Evolutionary conservation across 2,329 filamentous ascomycete species (phyloP).

Genomic region (Ophiostoma perfectum): DNA sequence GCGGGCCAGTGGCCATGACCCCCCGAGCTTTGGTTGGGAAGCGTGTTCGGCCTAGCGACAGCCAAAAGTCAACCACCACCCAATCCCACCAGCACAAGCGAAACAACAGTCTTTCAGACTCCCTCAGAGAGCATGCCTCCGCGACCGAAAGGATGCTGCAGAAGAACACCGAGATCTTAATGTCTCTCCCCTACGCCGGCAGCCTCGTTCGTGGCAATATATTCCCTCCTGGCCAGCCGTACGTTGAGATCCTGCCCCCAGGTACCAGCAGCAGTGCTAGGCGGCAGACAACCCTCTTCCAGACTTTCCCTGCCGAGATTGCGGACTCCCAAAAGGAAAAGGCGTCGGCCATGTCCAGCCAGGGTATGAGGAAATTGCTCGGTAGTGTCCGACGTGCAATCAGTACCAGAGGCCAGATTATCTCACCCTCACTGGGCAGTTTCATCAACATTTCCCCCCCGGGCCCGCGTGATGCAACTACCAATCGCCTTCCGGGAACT

Average conservation of each 20-base stretch:
- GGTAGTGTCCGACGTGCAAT: slow-evolving; percentile 79
- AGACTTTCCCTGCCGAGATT: slow-evolving; percentile 32
- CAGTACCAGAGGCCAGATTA: slow-evolving; percentile 52
- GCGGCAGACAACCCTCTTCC: slow-evolving; percentile 51
- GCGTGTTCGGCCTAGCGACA: slow-evolving; percentile 45
- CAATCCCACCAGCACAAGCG: slow-evolving; percentile 59
- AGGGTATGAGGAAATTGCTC: slow-evolving; percentile 79
- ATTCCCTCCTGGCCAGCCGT: slow-evolving; percentile 74
- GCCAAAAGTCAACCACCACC: slow-evolving; percentile 35
- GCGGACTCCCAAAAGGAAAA: slow-evolving; percentile 39
- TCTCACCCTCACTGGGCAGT: slow-evolving; percentile 43
- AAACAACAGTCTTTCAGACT: slow-evolving; percentile 83
- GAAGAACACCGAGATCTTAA: slow-evolving; percentile 53
- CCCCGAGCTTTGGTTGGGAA: slow-evolving; percentile 55
- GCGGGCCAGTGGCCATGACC: slow-evolving; percentile 52
- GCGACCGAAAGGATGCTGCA: slow-evolving; percentile 45
- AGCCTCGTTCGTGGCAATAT: slow-evolving; percentile 83
- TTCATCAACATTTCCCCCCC: slow-evolving; percentile 47
- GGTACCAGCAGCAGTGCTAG: slow-evolving; percentile 42
- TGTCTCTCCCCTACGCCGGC: slow-evolving; percentile 65
- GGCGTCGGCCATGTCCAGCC: slow-evolving; percentile 57
- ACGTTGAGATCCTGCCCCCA: slow-evolving; percentile 61
- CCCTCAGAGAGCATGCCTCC: slow-evolving; percentile 61
- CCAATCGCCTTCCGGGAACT: slow-evolving; percentile 55
- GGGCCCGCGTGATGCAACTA: slow-evolving; percentile 49